Evolutionary conservation across 495 filamentous ascomycete genomes (phyloP), one percentile per base, ranked within the genome.

Genomic region (Podospora pseudoanserina): DNA sequence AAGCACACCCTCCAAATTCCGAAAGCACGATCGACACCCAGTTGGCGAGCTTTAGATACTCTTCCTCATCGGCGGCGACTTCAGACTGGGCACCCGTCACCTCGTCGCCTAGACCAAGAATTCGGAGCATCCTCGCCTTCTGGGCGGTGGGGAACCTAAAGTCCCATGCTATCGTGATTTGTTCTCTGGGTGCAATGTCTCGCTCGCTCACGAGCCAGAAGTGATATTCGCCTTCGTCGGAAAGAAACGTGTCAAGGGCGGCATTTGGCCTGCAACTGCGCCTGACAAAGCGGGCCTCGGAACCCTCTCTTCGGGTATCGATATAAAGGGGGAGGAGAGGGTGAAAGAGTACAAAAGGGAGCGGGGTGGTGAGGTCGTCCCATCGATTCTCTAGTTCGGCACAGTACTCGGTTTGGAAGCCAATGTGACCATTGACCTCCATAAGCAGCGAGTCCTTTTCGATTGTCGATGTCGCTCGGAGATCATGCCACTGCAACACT

Each of bases 201-300:
- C 88, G 82, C 71, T 90, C 90, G 67, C 92, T 92, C 65, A 96
- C 85, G 67, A 96, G 87, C 84, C 94, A 97, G 78, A 97, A 95
- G 74, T 92, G 90, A 79, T 92, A 96, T 73, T 93, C 88, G 0
- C 85, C 84, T 16, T 85, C 84, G 57, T 90, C 88, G 3, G 89
- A 90, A 55, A 97, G 86, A 69, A 90, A 89, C 0, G 92, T 94
- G 67, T 92, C 92, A 77, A 99, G 83, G 6, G 79, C 80, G 26
- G 93, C 83, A 73, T 97, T 99, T 2, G 95, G 91, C 62, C 84
- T 86, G 77, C 95, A 99, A 72, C 95, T 97, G 61, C 94, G 86
- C 49, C 95, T 86, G 20, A 93, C 86, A 75, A 93, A 97, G 32
- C 95, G 90, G 60, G 93, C 87, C 18, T 87, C 81, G 18, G 91